Percentiles rank a stretch among this genome's conserved stretches.
Evolutionary conservation across 148 eudicot species (phyloP).

Genomic region (Rhododendron kiyosumense): DNA sequence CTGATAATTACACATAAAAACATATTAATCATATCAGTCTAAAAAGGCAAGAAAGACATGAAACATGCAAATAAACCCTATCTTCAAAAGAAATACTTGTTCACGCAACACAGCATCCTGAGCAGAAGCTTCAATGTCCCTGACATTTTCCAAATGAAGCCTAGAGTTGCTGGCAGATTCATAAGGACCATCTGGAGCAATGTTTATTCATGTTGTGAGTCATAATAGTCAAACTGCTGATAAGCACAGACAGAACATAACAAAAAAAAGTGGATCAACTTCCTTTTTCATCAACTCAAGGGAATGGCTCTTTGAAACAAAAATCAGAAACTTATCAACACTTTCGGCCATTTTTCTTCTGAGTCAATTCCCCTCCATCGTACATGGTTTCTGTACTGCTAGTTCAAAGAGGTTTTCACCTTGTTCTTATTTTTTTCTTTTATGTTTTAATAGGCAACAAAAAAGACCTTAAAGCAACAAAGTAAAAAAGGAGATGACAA

Average conservation of each 20-base stretch:
- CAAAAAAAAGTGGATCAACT: slow-evolving; percentile 8
- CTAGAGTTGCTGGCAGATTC: slow-evolving; percentile 23
- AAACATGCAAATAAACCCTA: not conserved
- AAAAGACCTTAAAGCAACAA: not conserved
- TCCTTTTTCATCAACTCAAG: slow-evolving; percentile 2
- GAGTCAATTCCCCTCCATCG: slow-evolving; percentile 9
- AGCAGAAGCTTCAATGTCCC: slow-evolving; percentile 71
- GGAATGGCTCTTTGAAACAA: slow-evolving; percentile 5
- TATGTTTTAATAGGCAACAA: not conserved
- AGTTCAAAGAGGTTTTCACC: slow-evolving; percentile 14
- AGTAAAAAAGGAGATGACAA: not conserved
- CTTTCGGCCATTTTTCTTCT: slow-evolving; percentile 11
- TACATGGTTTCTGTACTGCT: slow-evolving; percentile 12
- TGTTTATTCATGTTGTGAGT: not conserved
- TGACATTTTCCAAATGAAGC: slow-evolving; percentile 18
- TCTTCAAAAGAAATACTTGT: slow-evolving; percentile 48
- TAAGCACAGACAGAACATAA: slow-evolving; percentile 2
- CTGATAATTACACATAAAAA: slow-evolving; percentile 33
- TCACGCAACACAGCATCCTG: slow-evolving; percentile 84
- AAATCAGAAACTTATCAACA: not conserved
- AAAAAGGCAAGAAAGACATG: slow-evolving; percentile 8
- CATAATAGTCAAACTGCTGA: not conserved
- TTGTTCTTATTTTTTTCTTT: not conserved
- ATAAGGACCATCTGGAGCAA: slow-evolving; percentile 17
- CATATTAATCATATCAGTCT: slow-evolving; percentile 14